Conservation (phyloP, 2,329 filamentous ascomycete species). For the Colletotrichum graminicola region DNA sequence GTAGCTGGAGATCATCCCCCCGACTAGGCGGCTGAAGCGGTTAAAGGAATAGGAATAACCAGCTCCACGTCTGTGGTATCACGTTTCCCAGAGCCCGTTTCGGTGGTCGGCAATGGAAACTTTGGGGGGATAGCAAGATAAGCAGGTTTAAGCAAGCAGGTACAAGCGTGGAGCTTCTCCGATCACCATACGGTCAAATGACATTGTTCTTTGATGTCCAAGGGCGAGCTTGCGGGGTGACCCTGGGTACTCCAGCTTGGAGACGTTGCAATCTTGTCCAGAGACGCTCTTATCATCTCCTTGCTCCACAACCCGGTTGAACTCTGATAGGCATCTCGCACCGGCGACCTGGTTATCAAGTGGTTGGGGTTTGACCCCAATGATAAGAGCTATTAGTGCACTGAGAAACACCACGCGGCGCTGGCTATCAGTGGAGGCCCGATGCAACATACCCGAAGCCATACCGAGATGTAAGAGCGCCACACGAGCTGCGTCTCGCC, state of each 20-base stretch:
- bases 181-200: background rate
- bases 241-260: constrained; percentile 22
- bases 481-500: no score
- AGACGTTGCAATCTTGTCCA: background rate
- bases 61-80: background rate
- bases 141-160: constrained; percentile 14
- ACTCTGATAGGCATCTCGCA: constrained; percentile 1
- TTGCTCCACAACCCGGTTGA: constrained; percentile 16
- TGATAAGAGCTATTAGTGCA: constrained; percentile 12
- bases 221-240: constrained; percentile 25
- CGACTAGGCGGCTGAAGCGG: constrained; percentile 21
- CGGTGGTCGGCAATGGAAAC: background rate
- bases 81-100: background rate
- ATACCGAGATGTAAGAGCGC: background rate
- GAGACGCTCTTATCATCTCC: constrained; percentile 19
- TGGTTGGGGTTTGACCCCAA: constrained; percentile 35
- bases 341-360: background rate
- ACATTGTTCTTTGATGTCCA: constrained; percentile 9
- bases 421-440: constrained; percentile 18
- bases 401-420: background rate
- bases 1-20: background rate
- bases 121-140: constrained; percentile 2
- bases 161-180: constrained; percentile 25
- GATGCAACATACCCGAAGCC: constrained; percentile 23
- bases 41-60: background rate